Conservation (phyloP, 2,329 filamentous ascomycete genomes). For the Fusarium sp. region DNA sequence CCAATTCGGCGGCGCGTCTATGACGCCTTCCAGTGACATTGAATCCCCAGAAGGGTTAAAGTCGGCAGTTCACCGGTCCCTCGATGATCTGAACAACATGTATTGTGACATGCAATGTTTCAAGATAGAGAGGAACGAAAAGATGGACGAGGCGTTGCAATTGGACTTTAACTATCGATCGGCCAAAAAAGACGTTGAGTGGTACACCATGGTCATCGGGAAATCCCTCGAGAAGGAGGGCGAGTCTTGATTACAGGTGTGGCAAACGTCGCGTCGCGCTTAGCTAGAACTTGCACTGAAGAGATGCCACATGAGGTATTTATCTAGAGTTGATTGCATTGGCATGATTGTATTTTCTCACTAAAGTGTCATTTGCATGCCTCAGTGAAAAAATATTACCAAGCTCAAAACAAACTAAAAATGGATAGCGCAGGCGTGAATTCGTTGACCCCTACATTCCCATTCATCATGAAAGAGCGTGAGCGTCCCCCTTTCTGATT, state of each 20-base stretch:
- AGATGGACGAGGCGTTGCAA: not conserved
- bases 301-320: too few relatives aligned
- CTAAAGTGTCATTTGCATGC: too few relatives aligned
- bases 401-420: too few relatives aligned
- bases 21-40: not conserved
- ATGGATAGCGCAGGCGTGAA: too few relatives aligned
- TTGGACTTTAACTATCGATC: not conserved
- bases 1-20: not conserved
- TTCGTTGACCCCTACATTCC: too few relatives aligned
- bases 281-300: not conserved
- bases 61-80: not conserved
- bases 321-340: too few relatives aligned
- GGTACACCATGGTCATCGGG: not conserved
- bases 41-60: not conserved
- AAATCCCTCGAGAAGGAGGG: not conserved
- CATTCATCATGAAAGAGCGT: too few relatives aligned
- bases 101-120: not conserved
- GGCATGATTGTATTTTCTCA: too few relatives aligned
- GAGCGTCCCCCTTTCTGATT: too few relatives aligned
- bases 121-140: not conserved
- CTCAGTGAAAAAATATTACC: too few relatives aligned
- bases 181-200: not conserved
- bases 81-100: not conserved
- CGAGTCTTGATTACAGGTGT: not conserved
- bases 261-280: not conserved